phyloP scores from a whole-genome alignment of 768 basidiomycete species.

The Boletus sp. region DNA sequence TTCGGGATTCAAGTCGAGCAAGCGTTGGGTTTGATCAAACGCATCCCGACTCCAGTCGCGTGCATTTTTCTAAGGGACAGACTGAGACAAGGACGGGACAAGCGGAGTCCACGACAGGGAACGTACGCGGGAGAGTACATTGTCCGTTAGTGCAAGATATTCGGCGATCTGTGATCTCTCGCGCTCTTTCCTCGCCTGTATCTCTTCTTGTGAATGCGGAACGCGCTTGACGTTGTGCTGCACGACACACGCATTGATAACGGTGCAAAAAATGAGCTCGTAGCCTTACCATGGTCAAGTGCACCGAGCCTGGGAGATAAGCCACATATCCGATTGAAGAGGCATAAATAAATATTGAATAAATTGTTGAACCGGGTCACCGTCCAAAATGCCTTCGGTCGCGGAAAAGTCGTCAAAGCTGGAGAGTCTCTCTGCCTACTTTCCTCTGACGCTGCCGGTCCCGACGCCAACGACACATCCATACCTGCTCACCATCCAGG shows the following conservation, averaged over 20 bases:
- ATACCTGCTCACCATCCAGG: conserved; percentile 67
- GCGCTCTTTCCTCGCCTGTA: conserved; percentile 64
- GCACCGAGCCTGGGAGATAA: not conserved
- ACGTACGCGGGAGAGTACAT: conserved; percentile 65
- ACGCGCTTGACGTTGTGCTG: conserved; percentile 74
- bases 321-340: conserved; percentile 1
- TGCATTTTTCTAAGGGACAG: conserved; percentile 55
- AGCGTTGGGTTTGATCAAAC: conserved; percentile 68
- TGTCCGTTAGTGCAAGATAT: conserved; percentile 64
- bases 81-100: not conserved
- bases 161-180: conserved; percentile 77
- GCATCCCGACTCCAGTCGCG: conserved; percentile 72
- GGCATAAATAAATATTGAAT: conserved; percentile 6
- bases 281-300: conserved; percentile 25
- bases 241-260: conserved; percentile 1
- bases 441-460: conserved; percentile 84
- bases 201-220: conserved; percentile 53
- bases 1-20: conserved; percentile 88
- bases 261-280: not conserved
- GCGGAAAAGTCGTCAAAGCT: conserved; percentile 47
- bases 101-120: not conserved
- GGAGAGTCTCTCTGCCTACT: conserved; percentile 54
- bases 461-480: conserved; percentile 81
- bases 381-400: conserved; percentile 53
- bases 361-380: not conserved